Percentiles rank a stretch among this genome's conserved stretches.
These are phyloP conservation scores for Verticillium nubilum DNA, from an alignment of 2,329 filamentous ascomycete species.

Conservation along the genomic window DNA sequence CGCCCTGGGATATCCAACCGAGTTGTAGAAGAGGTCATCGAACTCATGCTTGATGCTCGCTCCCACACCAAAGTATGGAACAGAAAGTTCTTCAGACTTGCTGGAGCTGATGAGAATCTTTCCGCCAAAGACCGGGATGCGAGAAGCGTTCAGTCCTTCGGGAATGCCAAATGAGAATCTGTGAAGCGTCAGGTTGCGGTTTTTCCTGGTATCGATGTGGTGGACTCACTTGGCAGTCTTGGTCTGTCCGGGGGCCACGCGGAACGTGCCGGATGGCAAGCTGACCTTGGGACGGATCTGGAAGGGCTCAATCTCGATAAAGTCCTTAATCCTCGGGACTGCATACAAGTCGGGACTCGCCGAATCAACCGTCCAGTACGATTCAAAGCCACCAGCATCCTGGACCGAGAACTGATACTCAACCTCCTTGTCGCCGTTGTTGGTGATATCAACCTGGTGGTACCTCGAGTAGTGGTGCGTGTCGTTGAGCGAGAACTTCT, in stretches of 20 bases:
- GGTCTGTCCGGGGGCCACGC: constrained; percentile 17
- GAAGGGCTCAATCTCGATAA: constrained; percentile 15
- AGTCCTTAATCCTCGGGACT: constrained; percentile 9
- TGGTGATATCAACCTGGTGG: constrained; percentile 24
- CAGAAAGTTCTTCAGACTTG: constrained; percentile 23
- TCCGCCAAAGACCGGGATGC: constrained; percentile 27
- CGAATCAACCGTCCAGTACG: constrained; percentile 11
- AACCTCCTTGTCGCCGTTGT: constrained; percentile 24
- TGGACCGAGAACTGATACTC: constrained; percentile 24
- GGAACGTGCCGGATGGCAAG: constrained; percentile 14
- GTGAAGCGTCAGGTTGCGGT: constrained; percentile 9
- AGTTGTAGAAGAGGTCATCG: constrained; percentile 10
- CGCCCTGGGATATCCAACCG: constrained; percentile 8
- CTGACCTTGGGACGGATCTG: constrained; percentile 11
- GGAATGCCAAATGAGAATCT: constrained; percentile 20
- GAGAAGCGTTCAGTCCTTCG: constrained; percentile 17
- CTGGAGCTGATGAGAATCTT: constrained; percentile 24
- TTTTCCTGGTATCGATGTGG: constrained; percentile 15
- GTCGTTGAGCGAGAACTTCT: constrained; percentile 38
- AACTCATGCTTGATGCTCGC: constrained; percentile 16
- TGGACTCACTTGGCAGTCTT: constrained; percentile 20
- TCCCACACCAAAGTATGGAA: constrained; percentile 23
- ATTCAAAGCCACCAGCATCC: constrained; percentile 29
- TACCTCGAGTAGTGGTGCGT: constrained; percentile 28
- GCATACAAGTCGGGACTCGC: neutral